A percentile compares a stretch with the other conserved stretches of the same genome.
Conservation (phyloP, 2,329 filamentous ascomycete species). For the Claviceps spartinae region DNA sequence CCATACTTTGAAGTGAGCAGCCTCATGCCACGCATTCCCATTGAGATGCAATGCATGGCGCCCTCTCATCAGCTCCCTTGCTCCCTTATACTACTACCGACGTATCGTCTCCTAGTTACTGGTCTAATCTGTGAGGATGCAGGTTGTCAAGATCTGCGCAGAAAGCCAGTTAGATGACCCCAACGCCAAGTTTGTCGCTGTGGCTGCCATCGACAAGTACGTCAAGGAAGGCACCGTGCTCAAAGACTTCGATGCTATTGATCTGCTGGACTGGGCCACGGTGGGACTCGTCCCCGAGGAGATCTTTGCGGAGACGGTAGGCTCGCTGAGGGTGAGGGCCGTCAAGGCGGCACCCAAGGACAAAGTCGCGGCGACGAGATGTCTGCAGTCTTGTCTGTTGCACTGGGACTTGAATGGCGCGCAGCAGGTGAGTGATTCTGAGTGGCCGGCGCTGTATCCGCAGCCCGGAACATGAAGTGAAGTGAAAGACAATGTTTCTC, state of each 20-base stretch:
- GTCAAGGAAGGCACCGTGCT: conserved; percentile 32
- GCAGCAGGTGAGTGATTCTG: conserved; percentile 32
- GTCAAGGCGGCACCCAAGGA: conserved; percentile 40
- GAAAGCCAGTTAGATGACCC: conserved; percentile 39
- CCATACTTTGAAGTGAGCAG: conserved; percentile 38
- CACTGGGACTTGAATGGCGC: conserved; percentile 43
- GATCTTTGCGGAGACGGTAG: conserved; percentile 34
- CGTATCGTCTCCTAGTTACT: no score
- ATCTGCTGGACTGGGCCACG: conserved; percentile 43
- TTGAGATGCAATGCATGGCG: no score
- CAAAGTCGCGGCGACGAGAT: conserved; percentile 26
- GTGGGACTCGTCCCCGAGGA: conserved; percentile 22
- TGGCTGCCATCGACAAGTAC: conserved; percentile 30
- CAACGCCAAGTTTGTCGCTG: conserved; percentile 28
- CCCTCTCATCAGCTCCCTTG: no score
- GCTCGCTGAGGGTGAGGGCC: conserved; percentile 33
- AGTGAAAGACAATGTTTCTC: not conserved
- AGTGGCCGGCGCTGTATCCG: not conserved
- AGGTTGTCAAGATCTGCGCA: conserved; percentile 36
- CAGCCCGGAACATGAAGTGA: not conserved
- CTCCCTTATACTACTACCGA: no score
- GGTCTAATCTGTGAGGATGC: not conserved
- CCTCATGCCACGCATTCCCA: no score
- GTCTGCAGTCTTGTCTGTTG: conserved; percentile 38
- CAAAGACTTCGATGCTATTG: conserved; percentile 36